Evolutionary conservation across 176 grass and related monocot species (phyloP), one percentile per base, ranked within the genome.

Genomic region (Cocos nucifera): DNA sequence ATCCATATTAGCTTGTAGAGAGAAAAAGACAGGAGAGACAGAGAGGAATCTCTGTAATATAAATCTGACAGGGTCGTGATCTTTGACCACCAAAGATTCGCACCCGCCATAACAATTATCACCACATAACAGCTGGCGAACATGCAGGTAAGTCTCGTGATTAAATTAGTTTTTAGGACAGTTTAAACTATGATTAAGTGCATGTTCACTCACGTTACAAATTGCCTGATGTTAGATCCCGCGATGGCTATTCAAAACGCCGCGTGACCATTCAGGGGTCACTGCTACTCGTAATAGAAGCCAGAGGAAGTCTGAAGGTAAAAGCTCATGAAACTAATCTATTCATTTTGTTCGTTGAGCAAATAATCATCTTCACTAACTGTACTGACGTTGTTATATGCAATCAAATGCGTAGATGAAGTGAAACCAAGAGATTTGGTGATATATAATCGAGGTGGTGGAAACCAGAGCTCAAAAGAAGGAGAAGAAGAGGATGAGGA

Each of bases 141-240:
- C 63, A 65, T 65, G 63, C 49, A 52, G 62, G 63, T 17, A n/a
- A 27, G 48, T 19, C 19, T 21, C 7, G 35, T 6, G 62, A 19
- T 26, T 5, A 25, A 17, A 16, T 58, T 15, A 23, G 15, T 28
- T 16, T 62, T 10, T 44, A 44, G 2, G 57, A 59, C 4, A 4
- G 7, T 6, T 49, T 15, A 62, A 21, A 62, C 26, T 19, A 44
- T 21, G 23, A 9, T 53, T 16, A 15, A 18, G 17, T 51, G 49
- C 63, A 65, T 53, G 63, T 65, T 65, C 50, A 5, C 63, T 52
- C 49, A 53, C 23, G 49, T 65, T 24, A 53, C 63, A 65, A 15
- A 44, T 35, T 15, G 18, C 10, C 20, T 12, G n/a, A 15, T 17
- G 35, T 15, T 30, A 63, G 61, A 63, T 63, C 32, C 61, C 23